Conservation (phyloP, 2,329 filamentous ascomycete species). For the Trichoderma koningiopsis region DNA sequence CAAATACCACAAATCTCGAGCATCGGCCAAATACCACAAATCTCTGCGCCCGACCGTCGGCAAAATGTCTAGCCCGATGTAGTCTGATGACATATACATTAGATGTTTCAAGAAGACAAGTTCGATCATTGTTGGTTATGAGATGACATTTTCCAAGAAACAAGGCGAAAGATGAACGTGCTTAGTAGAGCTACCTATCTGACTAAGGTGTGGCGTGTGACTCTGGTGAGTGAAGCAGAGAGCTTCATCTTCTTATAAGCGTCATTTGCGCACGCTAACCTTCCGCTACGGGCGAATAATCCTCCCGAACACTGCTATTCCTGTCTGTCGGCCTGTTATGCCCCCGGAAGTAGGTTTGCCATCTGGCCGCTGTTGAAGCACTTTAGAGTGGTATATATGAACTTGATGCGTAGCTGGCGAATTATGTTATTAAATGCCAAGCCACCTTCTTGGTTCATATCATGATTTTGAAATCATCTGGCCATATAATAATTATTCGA, state of each 20-base stretch:
- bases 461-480: neutral
- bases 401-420: neutral
- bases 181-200: neutral
- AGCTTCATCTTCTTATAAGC: neutral
- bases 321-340: constrained; percentile 8
- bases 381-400: neutral
- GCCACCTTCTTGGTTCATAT: neutral
- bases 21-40: neutral
- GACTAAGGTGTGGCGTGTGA: constrained; percentile 13
- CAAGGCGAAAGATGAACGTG: neutral
- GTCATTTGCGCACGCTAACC: neutral
- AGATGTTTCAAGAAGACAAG: neutral
- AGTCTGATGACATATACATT: neutral
- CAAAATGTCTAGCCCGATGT: neutral
- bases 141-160: neutral
- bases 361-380: constrained; percentile 1
- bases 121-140: neutral
- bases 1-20: too few species aligned
- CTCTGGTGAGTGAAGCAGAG: neutral
- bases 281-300: constrained; percentile 16
- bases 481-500: neutral
- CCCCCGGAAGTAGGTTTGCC: neutral
- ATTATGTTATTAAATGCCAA: neutral
- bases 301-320: constrained; percentile 15
- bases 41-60: constrained; percentile 12